These are phyloP conservation scores for Sporisorium graminicola DNA, from an alignment of 1,284 basidiomycete species.

Conservation along the genomic window DNA sequence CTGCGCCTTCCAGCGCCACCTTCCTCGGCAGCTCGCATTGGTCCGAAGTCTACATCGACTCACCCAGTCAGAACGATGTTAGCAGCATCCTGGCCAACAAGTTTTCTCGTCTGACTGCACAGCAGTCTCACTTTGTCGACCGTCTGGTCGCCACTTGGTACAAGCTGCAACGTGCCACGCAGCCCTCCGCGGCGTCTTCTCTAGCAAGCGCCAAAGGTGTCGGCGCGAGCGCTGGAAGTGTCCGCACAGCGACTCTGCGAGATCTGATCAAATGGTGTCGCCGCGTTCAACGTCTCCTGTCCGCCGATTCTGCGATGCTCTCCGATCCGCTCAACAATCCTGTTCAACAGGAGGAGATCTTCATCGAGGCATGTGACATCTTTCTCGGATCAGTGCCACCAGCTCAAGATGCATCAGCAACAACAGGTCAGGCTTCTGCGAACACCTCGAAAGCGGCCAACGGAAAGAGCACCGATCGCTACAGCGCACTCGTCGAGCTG, in stretches of 20 bases:
- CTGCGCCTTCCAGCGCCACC: slow-evolving; percentile 29
- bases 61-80: slow-evolving; percentile 56
- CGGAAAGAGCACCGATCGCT: slow-evolving; percentile 46
- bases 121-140: slow-evolving; percentile 37
- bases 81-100: slow-evolving; percentile 51
- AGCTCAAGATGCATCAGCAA: slow-evolving; percentile 13
- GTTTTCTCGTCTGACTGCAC: slow-evolving; percentile 36
- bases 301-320: slow-evolving; percentile 19
- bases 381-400: slow-evolving; percentile 80
- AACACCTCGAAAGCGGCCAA: slow-evolving; percentile 11
- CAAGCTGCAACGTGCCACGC: slow-evolving; percentile 42
- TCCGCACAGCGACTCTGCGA: slow-evolving; percentile 75
- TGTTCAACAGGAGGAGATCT: slow-evolving; percentile 86
- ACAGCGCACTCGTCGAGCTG: slow-evolving; percentile 43
- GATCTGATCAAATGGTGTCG: slow-evolving; percentile 90
- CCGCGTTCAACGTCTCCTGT: slow-evolving; percentile 76
- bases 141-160: slow-evolving; percentile 61
- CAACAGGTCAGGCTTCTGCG: background rate
- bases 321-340: slow-evolving; percentile 75
- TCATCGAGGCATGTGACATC: slow-evolving; percentile 88
- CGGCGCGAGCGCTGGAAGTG: slow-evolving; percentile 29
- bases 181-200: slow-evolving; percentile 31
- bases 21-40: slow-evolving; percentile 79
- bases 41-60: slow-evolving; percentile 54
- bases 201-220: slow-evolving; percentile 10